These are phyloP conservation scores for Alternaria conjuncta DNA, from an alignment of 2,329 filamentous ascomycete genomes.

Conservation along the genomic window DNA sequence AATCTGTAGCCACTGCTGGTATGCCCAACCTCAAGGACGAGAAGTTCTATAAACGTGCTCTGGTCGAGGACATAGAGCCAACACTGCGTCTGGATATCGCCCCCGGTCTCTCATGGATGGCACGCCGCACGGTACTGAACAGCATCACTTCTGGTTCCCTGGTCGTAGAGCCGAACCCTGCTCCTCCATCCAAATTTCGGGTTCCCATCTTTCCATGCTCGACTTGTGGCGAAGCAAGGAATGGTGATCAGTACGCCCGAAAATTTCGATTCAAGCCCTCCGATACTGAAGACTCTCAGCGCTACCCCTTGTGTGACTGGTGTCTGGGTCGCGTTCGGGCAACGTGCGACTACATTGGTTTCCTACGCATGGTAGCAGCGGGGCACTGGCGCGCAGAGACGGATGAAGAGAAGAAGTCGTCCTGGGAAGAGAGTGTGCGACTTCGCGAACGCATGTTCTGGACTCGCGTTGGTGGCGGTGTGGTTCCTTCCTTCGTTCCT, in stretches of 20 bases:
- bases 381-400: conserved; percentile 88
- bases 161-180: conserved; percentile 77
- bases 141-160: conserved; percentile 85
- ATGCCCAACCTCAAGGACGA: conserved; percentile 80
- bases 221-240: conserved; percentile 84
- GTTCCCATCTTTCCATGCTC: conserved; percentile 74
- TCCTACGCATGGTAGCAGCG: conserved; percentile 88
- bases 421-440: conserved; percentile 93
- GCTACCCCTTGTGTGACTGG: conserved; percentile 88
- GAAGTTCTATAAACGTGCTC: conserved; percentile 88
- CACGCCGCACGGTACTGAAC: conserved; percentile 80
- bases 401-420: conserved; percentile 80
- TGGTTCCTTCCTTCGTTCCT: conserved; percentile 69
- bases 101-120: conserved; percentile 91
- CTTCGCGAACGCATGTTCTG: conserved; percentile 97
- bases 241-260: conserved; percentile 72
- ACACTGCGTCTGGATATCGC: conserved; percentile 88
- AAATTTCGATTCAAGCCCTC: conserved; percentile 88
- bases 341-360: conserved; percentile 91
- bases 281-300: conserved; percentile 83
- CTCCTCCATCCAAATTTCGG: conserved; percentile 58
- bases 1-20: conserved; percentile 26
- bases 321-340: conserved; percentile 84
- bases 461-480: conserved; percentile 88
- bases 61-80: conserved; percentile 92